Conservation (phyloP, 2,329 filamentous ascomycete species). For the Nemania sp. region DNA sequence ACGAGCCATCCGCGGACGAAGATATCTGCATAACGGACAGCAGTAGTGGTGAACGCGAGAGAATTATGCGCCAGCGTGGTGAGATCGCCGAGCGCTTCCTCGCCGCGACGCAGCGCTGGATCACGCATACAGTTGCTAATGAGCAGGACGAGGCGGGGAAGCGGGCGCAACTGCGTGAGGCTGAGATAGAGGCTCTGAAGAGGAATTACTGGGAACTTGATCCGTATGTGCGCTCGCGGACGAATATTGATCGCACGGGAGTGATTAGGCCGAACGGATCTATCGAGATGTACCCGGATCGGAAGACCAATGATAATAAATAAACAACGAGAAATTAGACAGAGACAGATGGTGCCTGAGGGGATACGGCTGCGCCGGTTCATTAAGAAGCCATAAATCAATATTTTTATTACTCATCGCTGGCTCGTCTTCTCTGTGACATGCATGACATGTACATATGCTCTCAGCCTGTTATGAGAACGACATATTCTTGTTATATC, state of each 20-base stretch:
- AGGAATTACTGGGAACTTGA: constrained; percentile 86
- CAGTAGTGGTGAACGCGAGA: constrained; percentile 57
- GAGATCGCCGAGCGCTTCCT: constrained; percentile 71
- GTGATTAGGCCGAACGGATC: constrained; percentile 67
- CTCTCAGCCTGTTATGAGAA: no score
- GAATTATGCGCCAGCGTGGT: constrained; percentile 62
- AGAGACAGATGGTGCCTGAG: not conserved
- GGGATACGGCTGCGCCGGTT: not conserved
- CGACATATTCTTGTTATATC: no score
- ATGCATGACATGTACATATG: no score
- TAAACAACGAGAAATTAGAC: not conserved
- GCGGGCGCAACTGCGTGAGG: constrained; percentile 58
- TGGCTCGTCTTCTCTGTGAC: no score
- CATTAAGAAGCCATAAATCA: not conserved
- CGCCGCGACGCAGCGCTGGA: constrained; percentile 71
- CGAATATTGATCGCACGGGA: constrained; percentile 77
- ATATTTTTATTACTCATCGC: no score
- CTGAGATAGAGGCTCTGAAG: constrained; percentile 62
- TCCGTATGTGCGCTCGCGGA: constrained; percentile 79
- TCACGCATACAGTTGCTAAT: constrained; percentile 46
- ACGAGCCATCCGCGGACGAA: constrained; percentile 73
- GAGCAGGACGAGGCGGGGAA: constrained; percentile 48
- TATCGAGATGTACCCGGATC: constrained; percentile 49
- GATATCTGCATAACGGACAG: constrained; percentile 70
- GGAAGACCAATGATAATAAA: not conserved